phyloP scores from a whole-genome alignment of 140 eudicot genomes.

The Stevia rebaudiana region DNA sequence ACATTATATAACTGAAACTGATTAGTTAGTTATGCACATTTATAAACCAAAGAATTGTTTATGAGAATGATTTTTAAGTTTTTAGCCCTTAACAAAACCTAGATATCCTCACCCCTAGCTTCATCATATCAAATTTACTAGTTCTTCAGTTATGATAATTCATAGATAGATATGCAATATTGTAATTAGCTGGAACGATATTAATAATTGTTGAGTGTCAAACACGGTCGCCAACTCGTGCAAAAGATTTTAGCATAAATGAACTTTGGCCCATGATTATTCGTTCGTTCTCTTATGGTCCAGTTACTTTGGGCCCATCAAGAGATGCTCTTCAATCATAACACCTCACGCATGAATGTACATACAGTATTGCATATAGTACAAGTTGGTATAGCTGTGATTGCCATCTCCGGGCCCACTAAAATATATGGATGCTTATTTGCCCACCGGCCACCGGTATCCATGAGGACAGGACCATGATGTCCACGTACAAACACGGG shows the following conservation, averaged over 20 bases:
- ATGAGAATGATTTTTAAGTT: too few relatives aligned
- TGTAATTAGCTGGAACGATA: conserved; percentile 5
- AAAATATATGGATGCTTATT: neutral
- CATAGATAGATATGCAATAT: too few relatives aligned
- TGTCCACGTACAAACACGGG: neutral
- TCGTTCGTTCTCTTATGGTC: conserved; percentile 4
- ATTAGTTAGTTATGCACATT: too few relatives aligned
- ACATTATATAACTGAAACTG: too few relatives aligned
- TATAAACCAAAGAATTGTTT: too few relatives aligned
- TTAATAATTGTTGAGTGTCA: neutral
- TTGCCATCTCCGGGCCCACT: neutral
- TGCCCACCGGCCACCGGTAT: neutral
- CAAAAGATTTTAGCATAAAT: neutral
- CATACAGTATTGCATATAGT: conserved; percentile 8
- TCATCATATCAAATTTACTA: too few relatives aligned
- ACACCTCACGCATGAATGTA: neutral
- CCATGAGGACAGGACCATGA: neutral
- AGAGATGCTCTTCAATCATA: conserved; percentile 6
- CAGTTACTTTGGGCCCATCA: conserved; percentile 27
- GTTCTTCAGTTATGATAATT: too few relatives aligned
- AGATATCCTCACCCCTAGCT: too few relatives aligned
- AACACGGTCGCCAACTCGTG: conserved; percentile 18
- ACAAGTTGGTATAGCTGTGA: conserved; percentile 23
- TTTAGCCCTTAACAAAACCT: too few relatives aligned
- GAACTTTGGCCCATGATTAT: conserved; percentile 12